These are phyloP conservation scores for Scleroderma citrinum DNA, from an alignment of 768 basidiomycete species.

Conservation along the genomic window DNA sequence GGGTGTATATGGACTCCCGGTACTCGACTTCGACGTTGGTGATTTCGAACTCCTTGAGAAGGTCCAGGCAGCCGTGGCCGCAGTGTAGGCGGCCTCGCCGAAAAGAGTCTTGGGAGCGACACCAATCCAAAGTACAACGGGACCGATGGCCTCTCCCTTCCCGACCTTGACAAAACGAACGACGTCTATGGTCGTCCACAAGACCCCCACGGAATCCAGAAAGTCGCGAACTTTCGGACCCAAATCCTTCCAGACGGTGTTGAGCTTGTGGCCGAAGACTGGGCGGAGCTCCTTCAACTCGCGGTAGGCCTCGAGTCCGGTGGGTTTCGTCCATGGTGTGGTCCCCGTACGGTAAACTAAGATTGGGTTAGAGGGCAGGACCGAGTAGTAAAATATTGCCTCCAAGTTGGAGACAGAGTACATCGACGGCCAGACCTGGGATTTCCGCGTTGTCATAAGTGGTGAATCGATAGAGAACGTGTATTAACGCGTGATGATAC, in stretches of 20 bases:
- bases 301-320: constrained; percentile 18
- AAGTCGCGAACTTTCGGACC: constrained; percentile 15
- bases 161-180: constrained; percentile 14
- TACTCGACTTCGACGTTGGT: constrained; percentile 29
- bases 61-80: constrained; percentile 16
- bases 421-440: no score
- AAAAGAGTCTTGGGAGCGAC: constrained; percentile 27
- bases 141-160: constrained; percentile 1
- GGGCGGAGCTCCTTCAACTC: constrained; percentile 18
- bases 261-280: constrained; percentile 16
- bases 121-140: constrained; percentile 30
- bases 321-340: constrained; percentile 14
- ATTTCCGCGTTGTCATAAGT: no score
- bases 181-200: constrained; percentile 19
- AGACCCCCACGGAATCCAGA: constrained; percentile 11
- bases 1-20: constrained; percentile 24
- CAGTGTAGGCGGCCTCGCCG: constrained; percentile 19
- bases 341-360: constrained; percentile 19
- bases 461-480: no score
- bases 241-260: constrained; percentile 16
- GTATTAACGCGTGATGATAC: no score
- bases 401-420: constrained; percentile 11
- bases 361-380: constrained; percentile 14
- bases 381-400: constrained; percentile 17
- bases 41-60: constrained; percentile 23